Percentiles rank a stretch among this genome's conserved stretches.
Evolutionary conservation across 2,329 filamentous ascomycete genomes (phyloP).

Genomic region (Talaromyces amestolkiae): DNA sequence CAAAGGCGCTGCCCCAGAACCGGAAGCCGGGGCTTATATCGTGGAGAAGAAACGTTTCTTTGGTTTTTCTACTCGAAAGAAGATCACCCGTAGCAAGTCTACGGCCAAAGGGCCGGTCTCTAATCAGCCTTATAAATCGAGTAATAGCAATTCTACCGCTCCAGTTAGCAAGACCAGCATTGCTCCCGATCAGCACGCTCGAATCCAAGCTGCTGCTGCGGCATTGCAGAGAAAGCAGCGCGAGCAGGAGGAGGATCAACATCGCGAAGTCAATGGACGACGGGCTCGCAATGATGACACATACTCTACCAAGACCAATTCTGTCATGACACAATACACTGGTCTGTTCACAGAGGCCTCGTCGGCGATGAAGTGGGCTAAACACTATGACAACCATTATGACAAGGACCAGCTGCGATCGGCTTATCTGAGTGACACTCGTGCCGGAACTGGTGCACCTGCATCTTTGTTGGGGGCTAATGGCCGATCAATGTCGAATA

Average conservation of each 20-base stretch:
- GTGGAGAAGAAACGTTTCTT: constrained; percentile 95
- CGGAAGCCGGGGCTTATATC: constrained; percentile 81
- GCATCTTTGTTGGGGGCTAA: constrained; percentile 45
- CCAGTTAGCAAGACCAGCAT: constrained; percentile 76
- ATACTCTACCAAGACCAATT: constrained; percentile 72
- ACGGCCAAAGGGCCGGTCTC: constrained; percentile 58
- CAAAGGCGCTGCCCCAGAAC: constrained; percentile 83
- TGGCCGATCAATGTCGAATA: constrained; percentile 27
- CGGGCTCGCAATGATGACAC: constrained; percentile 57
- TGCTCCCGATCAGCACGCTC: constrained; percentile 85
- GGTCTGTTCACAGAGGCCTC: constrained; percentile 82
- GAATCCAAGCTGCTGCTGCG: constrained; percentile 86
- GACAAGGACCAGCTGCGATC: constrained; percentile 84
- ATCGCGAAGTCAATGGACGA: constrained; percentile 44
- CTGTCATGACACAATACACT: constrained; percentile 82
- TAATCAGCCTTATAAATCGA: constrained; percentile 53
- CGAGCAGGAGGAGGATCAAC: constrained; percentile 56
- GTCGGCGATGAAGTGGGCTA: constrained; percentile 95
- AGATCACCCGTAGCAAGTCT: constrained; percentile 67
- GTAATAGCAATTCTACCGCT: constrained; percentile 49
- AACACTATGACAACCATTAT: constrained; percentile 92
- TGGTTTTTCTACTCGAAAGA: constrained; percentile 71
- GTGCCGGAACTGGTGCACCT: constrained; percentile 65
- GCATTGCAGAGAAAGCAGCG: constrained; percentile 71
- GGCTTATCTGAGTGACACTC: constrained; percentile 75